Evolutionary conservation across 2,329 filamentous ascomycete species (phyloP), one percentile per base, ranked within the genome.

Genomic region (Penicillium sp.): DNA sequence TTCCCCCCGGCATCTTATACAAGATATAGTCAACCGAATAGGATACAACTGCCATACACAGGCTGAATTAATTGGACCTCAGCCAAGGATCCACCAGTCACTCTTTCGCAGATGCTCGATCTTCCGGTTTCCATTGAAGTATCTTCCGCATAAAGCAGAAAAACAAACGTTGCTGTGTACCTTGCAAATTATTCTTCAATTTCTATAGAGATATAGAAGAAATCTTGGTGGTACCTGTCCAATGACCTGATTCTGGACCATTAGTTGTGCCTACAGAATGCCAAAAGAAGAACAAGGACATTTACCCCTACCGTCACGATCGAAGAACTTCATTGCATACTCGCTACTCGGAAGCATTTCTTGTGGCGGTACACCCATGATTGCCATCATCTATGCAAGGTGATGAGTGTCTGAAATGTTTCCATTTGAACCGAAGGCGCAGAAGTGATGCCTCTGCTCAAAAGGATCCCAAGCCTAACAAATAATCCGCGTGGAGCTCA

Each of bases 321-420:
- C 53, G 35, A 59, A 60, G 32, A 51, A 57, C 8, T 53, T 27
- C 1, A 5, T 48, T n/a, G 49, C 47, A 37, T 51, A 57, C 4
- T 59, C 54, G 37, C 66, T 70, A 2, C 65, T 56, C 41, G 61
- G 39, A 36, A 73, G 42, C 36, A 73, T 67, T 2, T 61, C 56
- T 40, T 49, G 54, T 2, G 66, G 66, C 2, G 70, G 71, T 1
- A 58, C 63, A 0, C 69, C 69, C 47, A 74, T 56, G 6, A 72
- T 47, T 3, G 69, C 65, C 4, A 73, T 62, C 61, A 72, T 69
- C 40, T 64, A 58, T 1, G 62, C 65, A 40, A 70, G 56, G 28
- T 68, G 64, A 29, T 62, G 57, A 13, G 26, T 39, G 8, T 54
- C 46, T 34, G 46, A 54, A 12, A 35, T 24, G 9, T 59, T 28